Base-by-base conservation (phyloP, 345 rosid species). In the Acer saccharum region DNA sequence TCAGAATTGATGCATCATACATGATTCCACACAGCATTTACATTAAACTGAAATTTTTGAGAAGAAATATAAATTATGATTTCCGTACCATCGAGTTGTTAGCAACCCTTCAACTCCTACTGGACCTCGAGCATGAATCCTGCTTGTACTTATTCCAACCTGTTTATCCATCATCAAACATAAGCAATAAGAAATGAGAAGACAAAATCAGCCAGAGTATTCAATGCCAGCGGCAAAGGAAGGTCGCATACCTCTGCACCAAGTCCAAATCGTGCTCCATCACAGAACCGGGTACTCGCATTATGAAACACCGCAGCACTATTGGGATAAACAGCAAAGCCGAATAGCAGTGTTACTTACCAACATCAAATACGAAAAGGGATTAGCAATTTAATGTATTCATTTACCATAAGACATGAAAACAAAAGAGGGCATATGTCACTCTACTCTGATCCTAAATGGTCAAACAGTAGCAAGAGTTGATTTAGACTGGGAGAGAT, bases 261-360 rank as follows among this genome's bases (percentile, higher is more conserved):
- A 71, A 97, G 89, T 27, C 98, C 99, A 77, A 97, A 97, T 46
- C 99, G 90, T 67, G 97, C 97, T 23, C 98, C 98, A 41, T 97
- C 99, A 52, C 94, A 93, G 80, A 97, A 97, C 84, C 99, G 90
- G 29, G 98, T 90, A 86, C 98, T 94, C 68, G 98, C 98, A 72
- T 97, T 97, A 81, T 94, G 99, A 78, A 97, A 94, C 71, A 97
- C 99, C 76, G 98, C 98, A 88, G 99, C 98, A 66, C 99, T 94
- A 88, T 65, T 66, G 64, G 65, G 62, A 75, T 13, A 35, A 75
- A 43, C 69, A 21, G 71, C 18, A 18, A 23, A 64, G 60, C 21
- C 77, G 7, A 10, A 44, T 57, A 29, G 4, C n/a, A 60, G 62
- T 44, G 63, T 74, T 64, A 50, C 67, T 54, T 29, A 54, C 25